Evolutionary conservation across 805 yeast genomes (phyloP), one percentile per base, ranked within the genome.

Genomic region (Starmerella potacharoeniae): DNA sequence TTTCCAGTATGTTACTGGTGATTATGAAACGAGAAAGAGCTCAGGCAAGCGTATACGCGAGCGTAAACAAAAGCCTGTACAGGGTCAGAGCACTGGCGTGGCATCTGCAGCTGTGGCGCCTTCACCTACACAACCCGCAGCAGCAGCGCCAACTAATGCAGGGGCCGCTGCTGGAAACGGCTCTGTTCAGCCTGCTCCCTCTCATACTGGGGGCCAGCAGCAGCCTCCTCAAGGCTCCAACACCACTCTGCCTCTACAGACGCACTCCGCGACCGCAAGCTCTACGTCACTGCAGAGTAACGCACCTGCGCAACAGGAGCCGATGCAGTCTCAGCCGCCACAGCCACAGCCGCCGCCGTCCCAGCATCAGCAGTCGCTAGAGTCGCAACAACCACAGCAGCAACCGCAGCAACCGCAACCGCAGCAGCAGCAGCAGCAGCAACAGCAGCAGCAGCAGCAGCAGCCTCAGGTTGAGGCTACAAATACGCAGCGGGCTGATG

Each of bases 1-100:
- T 64, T 71, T 93, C 57, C 74, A 74, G 53, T 82, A 84, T 59
- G 97, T 91, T 22, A 91, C 97, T 1, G 97, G 97, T 47, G 95
- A 83, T 60, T 61, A 65, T 50, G 63, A 64, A 36, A 59, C 62
- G 22, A 64, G 64, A 16, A 54, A 55, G 43, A 46, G 54, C 8
- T 58, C 63, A 3, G 64, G 64, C 11, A 55, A 53, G 51, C 55
- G 51, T 39, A 44, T 55, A 1, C 40, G 56, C 6, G 53, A 52
- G 41, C 40, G 37, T 11, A 35, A 46, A 34, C 45, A 46, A 17
- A 46, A 46, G 49, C n/a, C 49, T 10, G 40, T 14, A 6, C 39
- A 31, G 16, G 31, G 45, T 6, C 45, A 42, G 33, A 29, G 45
- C 45, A 5, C 33, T 4, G 16, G n/a, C 10, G 6, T 42, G n/a